These are phyloP conservation scores for Amaranthus tricolor DNA, from an alignment of 179 eudicot species.

Conservation along the genomic window DNA sequence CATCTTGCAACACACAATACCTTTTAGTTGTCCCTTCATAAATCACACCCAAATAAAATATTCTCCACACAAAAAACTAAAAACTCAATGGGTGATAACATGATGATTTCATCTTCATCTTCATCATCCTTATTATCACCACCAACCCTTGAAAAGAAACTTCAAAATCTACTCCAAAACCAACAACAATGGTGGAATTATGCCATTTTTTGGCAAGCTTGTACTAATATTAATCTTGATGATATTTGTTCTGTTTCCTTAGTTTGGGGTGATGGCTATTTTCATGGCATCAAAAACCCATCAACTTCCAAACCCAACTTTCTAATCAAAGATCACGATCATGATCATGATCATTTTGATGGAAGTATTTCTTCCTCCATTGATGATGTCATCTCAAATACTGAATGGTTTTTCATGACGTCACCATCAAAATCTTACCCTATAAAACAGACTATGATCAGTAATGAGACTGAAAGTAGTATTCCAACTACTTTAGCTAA, in stretches of 20 bases:
- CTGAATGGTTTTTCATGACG: conserved; percentile 70
- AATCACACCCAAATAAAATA: too few species aligned
- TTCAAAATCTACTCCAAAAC: conserved; percentile 42
- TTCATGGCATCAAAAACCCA: conserved; percentile 39
- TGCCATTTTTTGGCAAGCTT: conserved; percentile 67
- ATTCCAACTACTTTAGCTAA: conserved; percentile 35
- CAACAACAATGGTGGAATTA: conserved; percentile 57
- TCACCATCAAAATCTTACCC: conserved; percentile 46
- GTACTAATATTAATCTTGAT: conserved; percentile 11
- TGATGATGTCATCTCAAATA: conserved; percentile 34
- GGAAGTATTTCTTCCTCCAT: conserved; percentile 5
- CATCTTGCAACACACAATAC: too few species aligned
- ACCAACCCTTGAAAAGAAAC: conserved; percentile 29
- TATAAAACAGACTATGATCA: conserved; percentile 32
- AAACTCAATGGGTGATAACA: conserved; percentile 16
- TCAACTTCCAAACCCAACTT: conserved; percentile 8
- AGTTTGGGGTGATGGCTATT: conserved; percentile 68
- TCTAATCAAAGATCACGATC: too few species aligned
- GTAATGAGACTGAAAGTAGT: too few species aligned
- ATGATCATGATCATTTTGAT: neutral
- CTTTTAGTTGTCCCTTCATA: too few species aligned
- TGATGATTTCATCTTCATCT: conserved; percentile 16
- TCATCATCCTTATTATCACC: conserved; percentile 27
- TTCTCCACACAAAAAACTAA: neutral
- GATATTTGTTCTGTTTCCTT: conserved; percentile 27